Percentiles rank a stretch among this genome's conserved stretches.
Conservation (phyloP, 108 stramenopile species). For the Halocafeteria seosinensis region DNA sequence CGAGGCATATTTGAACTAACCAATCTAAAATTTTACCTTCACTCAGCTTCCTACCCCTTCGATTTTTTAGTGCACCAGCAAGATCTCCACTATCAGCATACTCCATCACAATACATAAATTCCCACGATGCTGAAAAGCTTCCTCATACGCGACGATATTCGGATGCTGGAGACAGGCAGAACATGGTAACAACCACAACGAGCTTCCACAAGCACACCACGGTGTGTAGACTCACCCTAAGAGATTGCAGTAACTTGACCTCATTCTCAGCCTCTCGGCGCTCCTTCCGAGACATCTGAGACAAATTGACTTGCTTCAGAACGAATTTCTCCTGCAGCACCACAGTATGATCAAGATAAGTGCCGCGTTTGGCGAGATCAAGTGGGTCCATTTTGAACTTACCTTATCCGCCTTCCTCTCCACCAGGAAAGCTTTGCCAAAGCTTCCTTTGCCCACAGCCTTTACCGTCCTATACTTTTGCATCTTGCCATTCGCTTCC, state of each 20-base stretch:
- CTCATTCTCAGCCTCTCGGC: slow-evolving; percentile 24
- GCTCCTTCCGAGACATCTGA: slow-evolving; percentile 1
- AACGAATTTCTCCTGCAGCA: neutral
- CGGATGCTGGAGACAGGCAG: slow-evolving; percentile 5
- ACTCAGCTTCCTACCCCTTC: neutral
- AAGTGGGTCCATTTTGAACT: neutral
- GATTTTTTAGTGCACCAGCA: neutral
- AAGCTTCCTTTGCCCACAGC: neutral
- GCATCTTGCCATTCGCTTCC: no score
- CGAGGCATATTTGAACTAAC: slow-evolving; percentile 31
- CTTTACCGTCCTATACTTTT: neutral
- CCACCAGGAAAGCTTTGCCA: neutral
- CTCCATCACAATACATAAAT: slow-evolving; percentile 19
- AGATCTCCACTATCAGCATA: slow-evolving; percentile 22
- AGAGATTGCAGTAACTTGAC: slow-evolving; percentile 17
- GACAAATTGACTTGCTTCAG: neutral
- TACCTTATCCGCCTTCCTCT: neutral
- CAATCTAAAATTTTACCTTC: slow-evolving; percentile 11
- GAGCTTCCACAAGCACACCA: neutral
- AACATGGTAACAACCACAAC: neutral
- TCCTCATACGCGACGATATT: slow-evolving; percentile 17
- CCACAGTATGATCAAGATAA: no score
- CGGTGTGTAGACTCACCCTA: neutral
- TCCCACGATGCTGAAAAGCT: neutral
- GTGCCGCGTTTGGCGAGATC: neutral